Percentiles rank a stretch among this genome's conserved stretches.
Conservation (phyloP, 345 rosid species). For the Firmiana major region DNA sequence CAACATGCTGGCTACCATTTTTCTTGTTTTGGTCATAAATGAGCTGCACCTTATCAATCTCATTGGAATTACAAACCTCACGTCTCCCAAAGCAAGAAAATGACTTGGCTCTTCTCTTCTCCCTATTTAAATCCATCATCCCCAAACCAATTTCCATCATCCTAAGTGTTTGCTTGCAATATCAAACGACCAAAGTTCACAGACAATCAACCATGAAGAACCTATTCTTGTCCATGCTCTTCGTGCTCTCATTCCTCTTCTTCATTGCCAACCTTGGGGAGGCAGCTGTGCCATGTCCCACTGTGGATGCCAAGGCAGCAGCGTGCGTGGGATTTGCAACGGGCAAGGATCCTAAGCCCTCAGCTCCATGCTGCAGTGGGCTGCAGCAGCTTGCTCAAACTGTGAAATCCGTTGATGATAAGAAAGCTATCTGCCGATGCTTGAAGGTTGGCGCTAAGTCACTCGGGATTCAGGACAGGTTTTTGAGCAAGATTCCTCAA, state of each 20-base stretch:
- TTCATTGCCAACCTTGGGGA: not conserved
- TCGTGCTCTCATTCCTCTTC: not conserved
- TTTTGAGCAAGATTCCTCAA: conserved; percentile 33
- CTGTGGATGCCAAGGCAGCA: conserved; percentile 20
- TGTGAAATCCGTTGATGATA: conserved; percentile 27
- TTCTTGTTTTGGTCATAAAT: too few species aligned
- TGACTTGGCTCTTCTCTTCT: too few species aligned
- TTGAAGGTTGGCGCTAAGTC: conserved; percentile 24
- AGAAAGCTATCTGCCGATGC: conserved; percentile 37
- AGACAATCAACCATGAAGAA: not conserved
- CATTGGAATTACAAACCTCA: not conserved
- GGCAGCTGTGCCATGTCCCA: not conserved
- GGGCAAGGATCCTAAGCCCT: conserved; percentile 21
- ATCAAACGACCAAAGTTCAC: not conserved
- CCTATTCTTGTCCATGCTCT: not conserved
- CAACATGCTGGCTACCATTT: too few species aligned
- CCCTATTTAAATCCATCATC: not conserved
- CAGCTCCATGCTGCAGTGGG: conserved; percentile 24
- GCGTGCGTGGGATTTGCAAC: conserved; percentile 29
- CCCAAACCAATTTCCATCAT: not conserved
- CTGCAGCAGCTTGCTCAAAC: conserved; percentile 26
- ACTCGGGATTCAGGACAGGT: conserved; percentile 29
- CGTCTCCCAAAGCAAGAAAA: too few species aligned
- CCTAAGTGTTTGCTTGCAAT: not conserved
- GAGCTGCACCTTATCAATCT: too few species aligned